Evolutionary conservation across 1,284 basidiomycete species (phyloP).

Genomic region (Inonotus obliquus): DNA sequence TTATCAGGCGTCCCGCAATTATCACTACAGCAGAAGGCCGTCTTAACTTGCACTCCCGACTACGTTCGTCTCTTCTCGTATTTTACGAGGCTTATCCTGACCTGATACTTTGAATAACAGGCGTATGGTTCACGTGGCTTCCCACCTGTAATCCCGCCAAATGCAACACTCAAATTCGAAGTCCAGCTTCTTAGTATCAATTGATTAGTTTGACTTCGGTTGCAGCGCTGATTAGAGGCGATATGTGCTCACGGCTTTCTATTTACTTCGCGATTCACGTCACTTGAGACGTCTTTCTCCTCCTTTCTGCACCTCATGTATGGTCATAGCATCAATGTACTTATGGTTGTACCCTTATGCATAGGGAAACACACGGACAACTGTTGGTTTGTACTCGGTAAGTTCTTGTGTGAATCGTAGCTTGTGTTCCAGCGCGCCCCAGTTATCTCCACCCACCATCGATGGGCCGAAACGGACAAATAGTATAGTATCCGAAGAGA

Average conservation of each 20-base stretch:
- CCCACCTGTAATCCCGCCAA: slow-evolving; percentile 77
- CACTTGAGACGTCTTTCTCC: not conserved
- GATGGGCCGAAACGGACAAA: not conserved
- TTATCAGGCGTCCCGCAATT: slow-evolving; percentile 65
- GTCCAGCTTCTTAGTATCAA: slow-evolving; percentile 77
- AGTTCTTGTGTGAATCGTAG: not conserved
- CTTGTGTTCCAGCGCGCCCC: not conserved
- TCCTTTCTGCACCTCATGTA: not conserved
- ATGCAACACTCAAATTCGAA: slow-evolving; percentile 74
- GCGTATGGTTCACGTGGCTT: slow-evolving; percentile 70
- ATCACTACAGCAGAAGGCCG: slow-evolving; percentile 75
- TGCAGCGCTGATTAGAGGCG: not conserved
- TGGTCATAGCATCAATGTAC: not conserved
- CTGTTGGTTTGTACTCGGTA: not conserved
- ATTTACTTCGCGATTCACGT: not conserved
- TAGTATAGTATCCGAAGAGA: not conserved
- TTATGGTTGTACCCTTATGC: not conserved
- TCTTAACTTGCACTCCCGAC: slow-evolving; percentile 61
- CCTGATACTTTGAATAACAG: slow-evolving; percentile 31
- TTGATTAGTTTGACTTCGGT: slow-evolving; percentile 20
- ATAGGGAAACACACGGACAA: not conserved
- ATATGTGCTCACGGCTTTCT: not conserved
- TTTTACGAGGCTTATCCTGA: not conserved
- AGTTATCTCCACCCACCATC: not conserved
- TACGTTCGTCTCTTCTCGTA: slow-evolving; percentile 42